Conservation (phyloP, 1,139 yeast genomes). For the Diutina catenulata region DNA sequence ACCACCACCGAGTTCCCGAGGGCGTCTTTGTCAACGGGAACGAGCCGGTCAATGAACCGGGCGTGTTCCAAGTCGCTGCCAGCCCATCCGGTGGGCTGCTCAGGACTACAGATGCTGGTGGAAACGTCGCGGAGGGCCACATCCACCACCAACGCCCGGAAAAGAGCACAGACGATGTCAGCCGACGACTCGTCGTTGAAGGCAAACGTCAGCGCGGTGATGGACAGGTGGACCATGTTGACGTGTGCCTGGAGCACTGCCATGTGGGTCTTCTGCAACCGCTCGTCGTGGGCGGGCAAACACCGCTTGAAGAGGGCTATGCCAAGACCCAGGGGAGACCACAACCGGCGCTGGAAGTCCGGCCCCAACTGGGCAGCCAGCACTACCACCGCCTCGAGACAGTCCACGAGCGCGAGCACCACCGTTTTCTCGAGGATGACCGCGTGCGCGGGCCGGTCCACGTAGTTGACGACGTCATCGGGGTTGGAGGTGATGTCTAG, state of each 20-base stretch:
- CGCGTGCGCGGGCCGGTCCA: neutral
- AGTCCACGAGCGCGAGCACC: constrained; percentile 40
- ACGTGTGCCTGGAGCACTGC: constrained; percentile 23
- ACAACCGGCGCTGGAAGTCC: constrained; percentile 13
- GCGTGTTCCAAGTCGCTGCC: no score
- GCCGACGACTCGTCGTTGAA: constrained; percentile 11
- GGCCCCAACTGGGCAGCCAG: constrained; percentile 17
- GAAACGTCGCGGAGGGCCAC: constrained; percentile 28
- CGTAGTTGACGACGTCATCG: neutral
- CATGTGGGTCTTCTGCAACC: constrained; percentile 18
- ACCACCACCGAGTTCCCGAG: no score
- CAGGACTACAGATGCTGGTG: no score
- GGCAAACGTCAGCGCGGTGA: constrained; percentile 21
- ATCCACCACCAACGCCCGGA: constrained; percentile 28
- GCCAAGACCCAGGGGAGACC: constrained; percentile 15
- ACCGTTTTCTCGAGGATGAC: constrained; percentile 37
- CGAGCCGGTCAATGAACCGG: no score
- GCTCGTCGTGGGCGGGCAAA: constrained; percentile 29
- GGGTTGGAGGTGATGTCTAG: neutral
- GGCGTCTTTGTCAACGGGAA: no score
- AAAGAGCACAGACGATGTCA: constrained; percentile 20
- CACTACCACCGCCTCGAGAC: constrained; percentile 30
- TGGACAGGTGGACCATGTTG: constrained; percentile 30
- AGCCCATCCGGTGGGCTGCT: no score
- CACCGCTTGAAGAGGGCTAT: constrained; percentile 16